These are phyloP conservation scores for Friedmanniomyces endolithicus DNA, from an alignment of 495 filamentous ascomycete species.

Conservation along the genomic window DNA sequence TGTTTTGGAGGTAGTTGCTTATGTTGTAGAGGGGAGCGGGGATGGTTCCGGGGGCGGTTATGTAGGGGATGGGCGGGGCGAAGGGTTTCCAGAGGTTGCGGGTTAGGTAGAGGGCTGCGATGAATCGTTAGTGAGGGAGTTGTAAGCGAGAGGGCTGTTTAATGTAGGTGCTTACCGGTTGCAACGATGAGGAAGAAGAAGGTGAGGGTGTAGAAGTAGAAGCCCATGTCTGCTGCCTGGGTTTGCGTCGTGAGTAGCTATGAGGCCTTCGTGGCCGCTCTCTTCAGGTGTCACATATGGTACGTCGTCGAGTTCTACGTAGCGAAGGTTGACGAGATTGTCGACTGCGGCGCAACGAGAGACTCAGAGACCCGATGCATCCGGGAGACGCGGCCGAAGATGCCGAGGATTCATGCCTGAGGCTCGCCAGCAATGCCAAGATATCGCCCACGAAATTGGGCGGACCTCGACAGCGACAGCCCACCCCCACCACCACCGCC, in stretches of 20 bases:
- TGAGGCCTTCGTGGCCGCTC: too few relatives aligned
- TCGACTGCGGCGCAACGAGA: neutral
- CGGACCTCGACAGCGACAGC: neutral
- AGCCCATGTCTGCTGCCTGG: conserved; percentile 41
- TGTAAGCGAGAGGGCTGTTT: neutral
- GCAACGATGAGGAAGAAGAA: conserved; percentile 36
- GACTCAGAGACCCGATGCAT: too few relatives aligned
- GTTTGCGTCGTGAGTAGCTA: too few relatives aligned
- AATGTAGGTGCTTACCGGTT: conserved; percentile 24
- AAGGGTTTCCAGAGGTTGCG: conserved; percentile 59
- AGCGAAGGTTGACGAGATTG: neutral
- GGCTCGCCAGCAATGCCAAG: neutral
- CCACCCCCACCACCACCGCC: too few relatives aligned
- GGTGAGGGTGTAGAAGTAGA: conserved; percentile 62
- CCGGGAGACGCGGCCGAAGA: neutral
- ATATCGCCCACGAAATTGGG: neutral
- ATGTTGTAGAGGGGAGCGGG: conserved; percentile 32
- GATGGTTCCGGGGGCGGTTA: conserved; percentile 43
- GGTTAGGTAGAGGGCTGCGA: conserved; percentile 62
- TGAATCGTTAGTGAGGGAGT: too few relatives aligned
- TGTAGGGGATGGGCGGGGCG: conserved; percentile 35
- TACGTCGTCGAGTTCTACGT: too few relatives aligned
- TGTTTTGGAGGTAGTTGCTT: conserved; percentile 10
- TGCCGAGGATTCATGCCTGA: neutral
- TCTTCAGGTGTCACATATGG: too few relatives aligned